Conservation (phyloP, 345 rosid species). For the Populus euphratica region DNA sequence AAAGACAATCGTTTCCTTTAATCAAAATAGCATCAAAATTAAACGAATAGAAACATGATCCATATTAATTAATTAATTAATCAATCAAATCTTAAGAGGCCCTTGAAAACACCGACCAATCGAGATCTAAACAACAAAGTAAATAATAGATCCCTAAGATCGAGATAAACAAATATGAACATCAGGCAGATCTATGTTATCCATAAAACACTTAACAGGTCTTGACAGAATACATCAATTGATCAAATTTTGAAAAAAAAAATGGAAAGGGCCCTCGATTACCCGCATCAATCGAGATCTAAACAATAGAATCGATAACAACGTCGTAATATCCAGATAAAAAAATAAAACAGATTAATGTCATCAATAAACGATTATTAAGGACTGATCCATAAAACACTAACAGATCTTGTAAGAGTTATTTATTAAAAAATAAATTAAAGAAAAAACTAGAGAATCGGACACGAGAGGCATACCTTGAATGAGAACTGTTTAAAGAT, state of each 20-base stretch:
- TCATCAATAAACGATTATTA: background rate
- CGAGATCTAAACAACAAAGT: background rate
- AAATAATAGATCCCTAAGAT: too few species aligned
- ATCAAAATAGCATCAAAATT: too few species aligned
- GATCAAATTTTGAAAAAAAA: too few species aligned
- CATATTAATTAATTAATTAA: background rate
- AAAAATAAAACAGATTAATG: background rate
- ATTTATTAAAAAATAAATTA: background rate
- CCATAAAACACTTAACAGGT: background rate
- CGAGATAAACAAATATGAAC: too few species aligned
- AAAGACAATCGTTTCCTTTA: background rate
- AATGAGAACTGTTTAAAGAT: background rate
- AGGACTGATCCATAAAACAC: background rate
- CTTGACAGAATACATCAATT: background rate
- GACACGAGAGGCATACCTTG: background rate
- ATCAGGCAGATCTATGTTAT: background rate
- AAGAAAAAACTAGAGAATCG: too few species aligned
- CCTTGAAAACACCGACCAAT: background rate
- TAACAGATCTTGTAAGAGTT: background rate
- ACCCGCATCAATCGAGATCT: background rate
- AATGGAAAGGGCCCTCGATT: background rate
- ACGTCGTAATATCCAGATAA: too few species aligned
- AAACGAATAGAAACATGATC: background rate
- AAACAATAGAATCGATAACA: background rate
- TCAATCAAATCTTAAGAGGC: background rate